Evolutionary conservation across 2,329 filamentous ascomycete species (phyloP).

Genomic region (Fusarium verticillioides): DNA sequence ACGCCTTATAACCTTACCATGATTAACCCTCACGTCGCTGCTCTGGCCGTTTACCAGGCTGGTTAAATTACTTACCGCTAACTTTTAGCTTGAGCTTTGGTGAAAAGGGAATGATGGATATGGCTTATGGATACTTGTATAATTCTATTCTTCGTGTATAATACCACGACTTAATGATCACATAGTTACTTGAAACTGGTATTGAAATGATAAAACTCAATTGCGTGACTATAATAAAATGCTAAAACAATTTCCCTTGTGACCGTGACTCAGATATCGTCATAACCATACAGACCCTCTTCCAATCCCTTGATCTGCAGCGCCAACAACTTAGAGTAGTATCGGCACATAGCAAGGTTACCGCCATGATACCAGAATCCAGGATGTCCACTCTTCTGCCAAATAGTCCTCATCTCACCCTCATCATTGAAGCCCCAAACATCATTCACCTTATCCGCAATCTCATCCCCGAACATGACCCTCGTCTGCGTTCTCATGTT

Average conservation of each 20-base stretch:
- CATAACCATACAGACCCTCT: constrained; percentile 50
- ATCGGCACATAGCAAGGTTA: constrained; percentile 70
- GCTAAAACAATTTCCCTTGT: neutral
- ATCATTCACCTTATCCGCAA: constrained; percentile 67
- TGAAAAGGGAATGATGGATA: too few relatives aligned
- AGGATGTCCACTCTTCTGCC: constrained; percentile 69
- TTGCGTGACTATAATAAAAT: neutral
- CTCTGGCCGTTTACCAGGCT: constrained; percentile 80
- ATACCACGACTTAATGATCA: neutral
- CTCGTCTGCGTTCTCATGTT: constrained; percentile 74
- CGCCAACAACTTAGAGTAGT: constrained; percentile 66
- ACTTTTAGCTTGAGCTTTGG: rapidly evolving
- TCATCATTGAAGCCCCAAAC: constrained; percentile 71
- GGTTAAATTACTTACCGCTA: constrained; percentile 60
- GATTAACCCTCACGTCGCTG: constrained; percentile 81
- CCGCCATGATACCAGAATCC: constrained; percentile 76
- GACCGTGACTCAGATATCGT: constrained; percentile 38
- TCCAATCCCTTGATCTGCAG: constrained; percentile 63
- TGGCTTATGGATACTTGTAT: neutral
- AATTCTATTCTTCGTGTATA: neutral
- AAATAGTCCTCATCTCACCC: constrained; percentile 67
- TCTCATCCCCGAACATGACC: constrained; percentile 69
- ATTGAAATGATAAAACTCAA: neutral
- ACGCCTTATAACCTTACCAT: constrained; percentile 81
- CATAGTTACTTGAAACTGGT: neutral